Base-by-base conservation (phyloP, 306 rosid genomes). In the Begonia masoniana region DNA sequence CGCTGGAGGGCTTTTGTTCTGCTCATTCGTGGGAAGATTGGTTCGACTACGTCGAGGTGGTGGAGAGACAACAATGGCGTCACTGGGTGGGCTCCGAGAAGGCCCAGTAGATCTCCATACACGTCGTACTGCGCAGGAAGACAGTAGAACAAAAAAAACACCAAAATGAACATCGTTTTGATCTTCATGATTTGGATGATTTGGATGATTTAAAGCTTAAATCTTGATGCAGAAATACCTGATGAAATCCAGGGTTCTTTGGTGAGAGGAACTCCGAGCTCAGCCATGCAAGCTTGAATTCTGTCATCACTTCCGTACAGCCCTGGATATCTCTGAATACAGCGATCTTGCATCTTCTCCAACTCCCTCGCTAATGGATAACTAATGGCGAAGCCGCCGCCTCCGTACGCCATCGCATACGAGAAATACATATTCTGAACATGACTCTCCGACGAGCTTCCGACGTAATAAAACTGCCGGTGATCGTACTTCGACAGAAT, bases 221-320 rank as follows among this genome's bases (percentile, higher is more conserved):
- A 5, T 5, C 8, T 31, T 31, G 39, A 31, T 7, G 39, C 39
- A 31, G 39, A 49, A 41, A 14, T 76, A 91, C 96, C 96, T 86
- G 96, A 54, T 91, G 99, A 76, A 91, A 91, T 12, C 96, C 99
- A 36, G 76, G 76, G 47, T 68, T 91, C 96, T 48, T 26, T 81
- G n/a, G 93, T 86, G 23, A 91, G 84, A 11, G 96, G 99, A 10
- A 83, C 99, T 1, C 99, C 99, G 4, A 91, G 67, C 66, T 91
- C 99, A 8, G 99, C 73, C 94, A 86, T 86, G 57, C 96, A 86
- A 50, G 99, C 99, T 31, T 91, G 99, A 65, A 86, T 86, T 50
- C 99, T 66, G 15, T 86, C 96, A 73, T 83, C 96, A 16, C 99
- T 91, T 2, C 99, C 99, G 55, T 91, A 91, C 59, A 91, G 62